Conservation (phyloP, 306 rosid genomes). For the Mimosa pudica region DNA sequence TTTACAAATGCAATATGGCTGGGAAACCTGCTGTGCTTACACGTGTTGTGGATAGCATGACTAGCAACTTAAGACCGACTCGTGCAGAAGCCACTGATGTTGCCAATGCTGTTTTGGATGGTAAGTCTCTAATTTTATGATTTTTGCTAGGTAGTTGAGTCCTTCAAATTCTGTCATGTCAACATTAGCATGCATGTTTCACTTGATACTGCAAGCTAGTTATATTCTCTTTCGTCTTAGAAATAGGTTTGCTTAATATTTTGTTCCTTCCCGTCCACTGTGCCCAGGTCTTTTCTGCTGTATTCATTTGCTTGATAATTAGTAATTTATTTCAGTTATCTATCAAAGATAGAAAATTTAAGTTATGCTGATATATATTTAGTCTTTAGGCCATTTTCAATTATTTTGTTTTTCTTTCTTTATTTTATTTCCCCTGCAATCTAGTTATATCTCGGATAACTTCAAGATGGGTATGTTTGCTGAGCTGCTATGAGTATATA, state of each 20-base stretch:
- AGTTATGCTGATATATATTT: not conserved
- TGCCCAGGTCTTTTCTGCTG: constrained; percentile 7
- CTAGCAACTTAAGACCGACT: constrained; percentile 96
- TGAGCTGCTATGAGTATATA: constrained; percentile 36
- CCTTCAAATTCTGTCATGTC: not conserved
- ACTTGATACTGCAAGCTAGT: not conserved
- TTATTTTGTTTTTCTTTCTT: constrained; percentile 9
- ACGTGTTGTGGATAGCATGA: constrained; percentile 99
- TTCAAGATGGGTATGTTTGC: constrained; percentile 7
- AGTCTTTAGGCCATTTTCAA: constrained; percentile 4
- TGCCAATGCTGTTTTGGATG: constrained; percentile 98
- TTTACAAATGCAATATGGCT: constrained; percentile 96
- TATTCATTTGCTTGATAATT: not conserved
- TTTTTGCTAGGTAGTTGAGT: constrained; percentile 18
- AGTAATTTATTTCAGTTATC: not conserved
- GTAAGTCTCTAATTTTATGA: constrained; percentile 44
- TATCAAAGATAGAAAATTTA: not conserved
- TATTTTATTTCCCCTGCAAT: not conserved
- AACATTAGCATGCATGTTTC: no score
- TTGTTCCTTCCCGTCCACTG: not conserved
- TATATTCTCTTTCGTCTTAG: not conserved
- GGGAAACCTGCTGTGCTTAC: constrained; percentile 99
- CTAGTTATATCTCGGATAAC: constrained; percentile 28
- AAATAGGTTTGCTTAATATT: not conserved
- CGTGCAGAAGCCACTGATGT: constrained; percentile 99